These are phyloP conservation scores for Phytophthora tentaculata DNA, from an alignment of 352 stramenopile species.

Conservation along the genomic window DNA sequence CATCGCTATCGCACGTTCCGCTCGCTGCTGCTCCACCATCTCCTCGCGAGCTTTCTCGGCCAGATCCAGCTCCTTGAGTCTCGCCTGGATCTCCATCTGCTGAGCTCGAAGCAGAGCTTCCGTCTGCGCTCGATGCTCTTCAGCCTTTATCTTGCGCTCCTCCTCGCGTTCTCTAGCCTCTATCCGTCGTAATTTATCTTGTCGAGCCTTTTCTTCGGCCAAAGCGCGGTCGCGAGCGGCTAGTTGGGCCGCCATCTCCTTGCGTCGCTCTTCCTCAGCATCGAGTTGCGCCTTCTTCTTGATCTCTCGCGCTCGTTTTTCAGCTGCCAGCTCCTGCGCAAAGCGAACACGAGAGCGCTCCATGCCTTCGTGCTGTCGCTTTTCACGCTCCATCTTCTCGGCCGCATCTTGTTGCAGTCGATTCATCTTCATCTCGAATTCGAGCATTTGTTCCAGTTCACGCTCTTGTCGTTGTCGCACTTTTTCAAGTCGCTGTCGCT, in stretches of 20 bases:
- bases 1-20: constrained; percentile 70
- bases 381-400: constrained; percentile 73
- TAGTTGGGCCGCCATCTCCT: constrained; percentile 67
- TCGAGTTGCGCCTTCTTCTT: constrained; percentile 86
- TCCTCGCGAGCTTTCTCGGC: constrained; percentile 71
- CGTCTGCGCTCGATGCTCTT: constrained; percentile 70
- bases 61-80: constrained; percentile 64
- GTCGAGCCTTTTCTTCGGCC: constrained; percentile 76
- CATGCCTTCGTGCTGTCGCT: constrained; percentile 66
- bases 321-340: constrained; percentile 73
- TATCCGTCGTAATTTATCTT: constrained; percentile 72
- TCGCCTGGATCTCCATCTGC: constrained; percentile 67
- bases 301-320: constrained; percentile 81
- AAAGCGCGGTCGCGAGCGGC: constrained; percentile 76
- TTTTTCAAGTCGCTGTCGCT: constrained; percentile 77
- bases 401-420: constrained; percentile 78
- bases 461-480: constrained; percentile 77
- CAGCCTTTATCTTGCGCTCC: constrained; percentile 74
- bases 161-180: constrained; percentile 75
- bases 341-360: constrained; percentile 69
- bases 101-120: constrained; percentile 66
- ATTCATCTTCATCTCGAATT: constrained; percentile 92
- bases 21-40: constrained; percentile 75
- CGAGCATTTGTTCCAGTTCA: constrained; percentile 91
- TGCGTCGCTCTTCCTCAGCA: constrained; percentile 79